Base-by-base conservation (phyloP, 352 stramenopile genomes). In the Globisporangium echinulatum region DNA sequence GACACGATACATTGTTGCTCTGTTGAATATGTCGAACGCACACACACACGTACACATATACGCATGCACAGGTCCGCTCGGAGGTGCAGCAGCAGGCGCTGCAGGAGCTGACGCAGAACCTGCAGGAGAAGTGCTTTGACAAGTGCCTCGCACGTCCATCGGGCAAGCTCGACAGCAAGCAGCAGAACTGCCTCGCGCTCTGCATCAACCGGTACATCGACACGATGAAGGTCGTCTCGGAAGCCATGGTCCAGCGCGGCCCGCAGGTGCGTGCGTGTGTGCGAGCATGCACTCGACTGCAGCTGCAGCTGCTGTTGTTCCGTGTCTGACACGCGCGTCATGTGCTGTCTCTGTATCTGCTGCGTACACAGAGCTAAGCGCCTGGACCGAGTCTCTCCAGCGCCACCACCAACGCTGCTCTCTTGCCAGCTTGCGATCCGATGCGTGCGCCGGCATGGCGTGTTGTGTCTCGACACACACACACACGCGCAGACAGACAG, bases 131-230 rank as follows among this genome's bases (percentile, higher is more conserved):
- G 66, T 96, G 87, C 68, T 96, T 96, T 62, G 85, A 96, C 74
- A 92, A 94, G 71, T 96, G 87, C 75, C 79, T 96, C 67, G 76
- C 83, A 48, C 79, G 71, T 56, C 72, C 87, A 17, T 85, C 80
- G 58, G 80, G 79, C 62, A 93, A 92, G 72, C 71, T 96, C 44
- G 84, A 92, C 68, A 83, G 78, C 77, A 96, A 96, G 79, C 85
- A 96, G 75, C 86, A 96, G 72, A 92, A 92, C 67, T 96, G 87
- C 75, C 64, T 96, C 38, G 82, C 82, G 54, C 70, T 94, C 50
- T 96, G 87, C 67, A 90, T 93, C 63, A 92, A 96, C 68, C 66
- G 87, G 74, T 96, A 96, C 80, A 91, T 96, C 56, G 85, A 96
- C 68, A 94, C 87, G 36, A 94, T 96, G 85, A 92, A 94, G 72